Evolutionary conservation across 2,329 filamentous ascomycete species (phyloP), one percentile per base, ranked within the genome.

Genomic region (Coniosporium tulheliwenetii): DNA sequence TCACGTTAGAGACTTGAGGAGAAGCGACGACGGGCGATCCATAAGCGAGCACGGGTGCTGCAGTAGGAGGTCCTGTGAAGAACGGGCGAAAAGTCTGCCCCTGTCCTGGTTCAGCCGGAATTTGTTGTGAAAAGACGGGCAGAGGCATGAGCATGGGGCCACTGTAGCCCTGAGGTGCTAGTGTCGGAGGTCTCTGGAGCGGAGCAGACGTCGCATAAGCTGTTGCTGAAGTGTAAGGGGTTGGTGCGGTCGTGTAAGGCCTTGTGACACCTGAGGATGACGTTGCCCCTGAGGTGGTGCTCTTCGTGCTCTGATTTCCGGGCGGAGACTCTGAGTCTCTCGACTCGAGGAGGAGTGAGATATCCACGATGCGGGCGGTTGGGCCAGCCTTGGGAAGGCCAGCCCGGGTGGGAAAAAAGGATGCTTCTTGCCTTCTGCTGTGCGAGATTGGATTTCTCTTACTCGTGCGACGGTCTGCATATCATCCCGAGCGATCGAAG

Each of bases 311-410:
- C 45, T 58, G 61, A 51, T 65, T 64, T 46, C 61, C 64, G 39
- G 60, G 61, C 41, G 65, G 69, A 61, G 79, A 78, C 72, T 82
- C 79, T 64, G 80, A 79, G 72, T 77, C 77, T 58, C 77, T 67
- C 58, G 71, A 73, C 72, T 87, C 84, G 64, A 94, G 75, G 50
- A 94, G 75, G 51, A 81, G 79, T 64, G 83, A 77, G 81, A 94
- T 93, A 87, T 94, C 86, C 86, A 94, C 80, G 75, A 71, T 87
- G 77, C 12, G 12, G 14, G 33, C 33, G 4, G 19, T 26, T 26
- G 19, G 19, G 19, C 19, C 19, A 26, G 19, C 19, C 19, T 26
- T 26, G 19, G 19, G 19, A 26, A 26, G 19, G 19, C 19, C 19
- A 26, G 19, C 19, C 19, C 19, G 19, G 3, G 19, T 26, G 19